Percentiles rank a stretch among this genome's conserved stretches.
Evolutionary conservation across 2,329 filamentous ascomycete genomes (phyloP).

Genomic region (Cercospora sojina): DNA sequence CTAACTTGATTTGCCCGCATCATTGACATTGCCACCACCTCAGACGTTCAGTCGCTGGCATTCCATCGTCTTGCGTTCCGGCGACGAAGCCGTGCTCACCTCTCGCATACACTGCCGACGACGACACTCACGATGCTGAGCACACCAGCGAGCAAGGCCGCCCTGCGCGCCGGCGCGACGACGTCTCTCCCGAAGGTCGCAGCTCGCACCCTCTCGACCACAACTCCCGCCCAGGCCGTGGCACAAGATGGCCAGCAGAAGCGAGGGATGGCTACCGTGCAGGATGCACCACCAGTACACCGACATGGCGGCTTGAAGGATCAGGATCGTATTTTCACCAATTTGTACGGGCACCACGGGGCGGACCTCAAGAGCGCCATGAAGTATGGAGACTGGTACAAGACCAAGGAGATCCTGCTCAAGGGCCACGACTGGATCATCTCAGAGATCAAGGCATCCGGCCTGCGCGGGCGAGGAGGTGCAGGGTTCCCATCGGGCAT

Average conservation of each 20-base stretch:
- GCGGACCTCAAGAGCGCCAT: constrained; percentile 88
- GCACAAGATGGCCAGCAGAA: constrained; percentile 49
- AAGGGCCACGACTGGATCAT: constrained; percentile 99
- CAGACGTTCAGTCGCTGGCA: not conserved
- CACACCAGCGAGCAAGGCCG: constrained; percentile 33
- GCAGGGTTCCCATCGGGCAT: constrained; percentile 96
- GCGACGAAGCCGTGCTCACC: constrained; percentile 32
- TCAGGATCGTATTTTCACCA: constrained; percentile 98
- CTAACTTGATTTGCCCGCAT: constrained; percentile 6
- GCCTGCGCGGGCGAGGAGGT: constrained; percentile 90
- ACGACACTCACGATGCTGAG: constrained; percentile 34
- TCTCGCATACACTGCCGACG: not conserved
- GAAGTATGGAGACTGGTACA: constrained; percentile 99
- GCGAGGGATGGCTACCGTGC: constrained; percentile 66
- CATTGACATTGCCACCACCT: constrained; percentile 6
- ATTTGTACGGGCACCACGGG: constrained; percentile 91
- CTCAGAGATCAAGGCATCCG: constrained; percentile 93
- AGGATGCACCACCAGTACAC: constrained; percentile 56
- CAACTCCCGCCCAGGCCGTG: constrained; percentile 30
- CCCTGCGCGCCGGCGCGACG: constrained; percentile 32
- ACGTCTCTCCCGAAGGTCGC: constrained; percentile 30
- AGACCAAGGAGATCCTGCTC: constrained; percentile 95
- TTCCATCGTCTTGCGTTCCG: constrained; percentile 12
- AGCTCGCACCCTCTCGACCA: constrained; percentile 37
- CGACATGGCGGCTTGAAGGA: constrained; percentile 86